phyloP scores from a whole-genome alignment of 2,329 filamentous ascomycete species.

The Phoma sp. region DNA sequence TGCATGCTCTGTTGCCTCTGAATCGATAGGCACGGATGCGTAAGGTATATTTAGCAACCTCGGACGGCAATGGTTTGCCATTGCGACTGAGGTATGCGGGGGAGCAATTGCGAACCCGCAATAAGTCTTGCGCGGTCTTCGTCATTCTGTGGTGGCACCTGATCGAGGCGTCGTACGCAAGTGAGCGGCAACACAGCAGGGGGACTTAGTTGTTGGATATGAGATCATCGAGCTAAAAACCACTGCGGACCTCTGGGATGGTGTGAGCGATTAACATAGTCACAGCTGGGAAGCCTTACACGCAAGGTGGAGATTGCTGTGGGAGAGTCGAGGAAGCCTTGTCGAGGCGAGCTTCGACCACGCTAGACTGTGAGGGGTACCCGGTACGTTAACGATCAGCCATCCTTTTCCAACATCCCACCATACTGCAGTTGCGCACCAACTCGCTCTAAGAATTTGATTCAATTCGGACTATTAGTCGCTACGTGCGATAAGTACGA shows the following conservation, averaged over 20 bases:
- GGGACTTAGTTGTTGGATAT: background rate
- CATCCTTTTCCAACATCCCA: background rate
- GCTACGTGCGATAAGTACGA: background rate
- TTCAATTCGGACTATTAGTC: background rate
- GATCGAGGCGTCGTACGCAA: constrained; percentile 3
- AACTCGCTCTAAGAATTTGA: too few relatives aligned
- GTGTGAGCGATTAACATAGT: background rate
- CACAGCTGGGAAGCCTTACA: background rate
- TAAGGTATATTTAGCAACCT: constrained; percentile 15
- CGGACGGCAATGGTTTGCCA: background rate
- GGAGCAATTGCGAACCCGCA: background rate
- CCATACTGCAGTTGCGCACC: too few relatives aligned
- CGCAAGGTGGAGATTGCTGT: background rate
- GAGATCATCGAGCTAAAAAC: background rate
- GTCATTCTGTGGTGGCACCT: constrained; percentile 1
- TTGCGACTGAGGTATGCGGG: background rate
- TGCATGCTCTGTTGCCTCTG: constrained; percentile 9
- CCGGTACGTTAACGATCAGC: background rate
- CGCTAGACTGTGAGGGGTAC: constrained; percentile 1
- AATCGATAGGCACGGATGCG: constrained; percentile 12
- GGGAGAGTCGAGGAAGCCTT: constrained; percentile 4
- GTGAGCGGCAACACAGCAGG: background rate
- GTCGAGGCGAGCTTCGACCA: constrained; percentile 1
- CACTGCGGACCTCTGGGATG: background rate
- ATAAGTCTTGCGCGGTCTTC: constrained; percentile 1